These are phyloP conservation scores for Chrysosporium keratinophilum DNA, from an alignment of 2,329 filamentous ascomycete genomes.

Conservation along the genomic window DNA sequence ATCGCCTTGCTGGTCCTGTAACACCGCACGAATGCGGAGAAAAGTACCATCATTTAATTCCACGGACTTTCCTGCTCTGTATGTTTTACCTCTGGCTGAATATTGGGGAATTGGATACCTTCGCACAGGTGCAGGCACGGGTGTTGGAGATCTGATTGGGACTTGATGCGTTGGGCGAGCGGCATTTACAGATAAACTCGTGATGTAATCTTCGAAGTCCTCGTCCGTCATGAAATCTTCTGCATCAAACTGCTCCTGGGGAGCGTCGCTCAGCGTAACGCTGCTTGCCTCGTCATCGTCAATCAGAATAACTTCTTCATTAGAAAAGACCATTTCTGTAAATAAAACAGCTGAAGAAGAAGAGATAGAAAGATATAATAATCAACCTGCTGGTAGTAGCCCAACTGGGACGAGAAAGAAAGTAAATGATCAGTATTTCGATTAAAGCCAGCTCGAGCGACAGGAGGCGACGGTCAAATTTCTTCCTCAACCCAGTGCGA, in stretches of 20 bases:
- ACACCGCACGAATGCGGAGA: slow-evolving; percentile 32
- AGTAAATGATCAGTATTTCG: too few species aligned
- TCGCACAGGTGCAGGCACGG: not conserved
- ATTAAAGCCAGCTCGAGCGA: too few species aligned
- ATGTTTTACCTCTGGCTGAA: slow-evolving; percentile 18
- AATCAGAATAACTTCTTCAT: not conserved
- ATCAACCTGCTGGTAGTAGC: too few species aligned
- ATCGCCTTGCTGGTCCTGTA: slow-evolving; percentile 18
- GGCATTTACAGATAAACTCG: slow-evolving; percentile 10
- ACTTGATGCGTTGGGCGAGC: not conserved
- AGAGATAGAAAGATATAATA: not conserved
- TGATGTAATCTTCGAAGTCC: slow-evolving; percentile 17
- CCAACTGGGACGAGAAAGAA: too few species aligned
- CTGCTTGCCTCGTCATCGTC: slow-evolving; percentile 10
- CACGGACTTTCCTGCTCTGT: slow-evolving; percentile 25
- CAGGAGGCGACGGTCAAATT: too few species aligned
- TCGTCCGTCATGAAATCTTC: slow-evolving; percentile 24
- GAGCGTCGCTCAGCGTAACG: not conserved
- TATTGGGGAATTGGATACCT: slow-evolving; percentile 15
- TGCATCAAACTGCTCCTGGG: slow-evolving; percentile 1
- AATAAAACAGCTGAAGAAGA: not conserved
- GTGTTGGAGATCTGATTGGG: not conserved
- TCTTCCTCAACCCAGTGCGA: not conserved
- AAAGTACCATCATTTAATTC: slow-evolving; percentile 34
- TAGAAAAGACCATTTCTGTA: not conserved